Evolutionary conservation across 2,329 filamentous ascomycete genomes (phyloP), one percentile per base, ranked within the genome.

Genomic region (Pestalotiopsis sp.): DNA sequence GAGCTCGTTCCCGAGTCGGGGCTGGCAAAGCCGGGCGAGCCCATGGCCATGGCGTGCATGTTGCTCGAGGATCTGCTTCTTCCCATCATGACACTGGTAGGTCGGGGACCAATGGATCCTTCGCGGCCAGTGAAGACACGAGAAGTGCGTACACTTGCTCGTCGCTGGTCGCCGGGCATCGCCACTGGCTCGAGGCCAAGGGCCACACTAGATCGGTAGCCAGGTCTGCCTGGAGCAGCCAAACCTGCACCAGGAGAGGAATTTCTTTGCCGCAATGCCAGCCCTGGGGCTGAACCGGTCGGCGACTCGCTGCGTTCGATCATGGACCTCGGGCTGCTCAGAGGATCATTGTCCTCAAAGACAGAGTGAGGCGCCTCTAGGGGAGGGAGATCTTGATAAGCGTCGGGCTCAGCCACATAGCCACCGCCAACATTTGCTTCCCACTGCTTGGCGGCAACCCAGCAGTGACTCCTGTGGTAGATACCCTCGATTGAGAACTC

Each of bases 401-500:
- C 45, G 20, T 52, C 45, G 11, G 65, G 31, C 60, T 76, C 73
- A 2, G 72, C 68, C 17, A 72, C 64, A 9, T 73, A 71, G 7
- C 70, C 68, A n/a, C 69, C 71, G 20, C 13, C 27, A 20, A 75
- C 72, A 56, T 75, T 73, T 49, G 75, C 68, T 68, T 78, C 77
- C 78, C 78, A 79, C 58, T 73, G 72, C 65, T 78, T 79, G 6
- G 77, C 77, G 25, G 76, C 76, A 13, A 78, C 66, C 78, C 78
- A 79, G 68, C 78, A 79, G 72, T 79, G 77, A 65, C 77, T 79
- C 23, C 78, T 71, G 66, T 79, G 76, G 67, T 79, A 79, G 45
- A 78, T 78, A 7, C 76, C 78, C 68, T 79, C 77, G 56, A 79
- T 75, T 27, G 77, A 75, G 57, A 79, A 79, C 76, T 89, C 83